Percentiles rank a stretch among this genome's conserved stretches.
These are phyloP conservation scores for Daphne laureola DNA, from an alignment of 441 rosid species.

Conservation along the genomic window DNA sequence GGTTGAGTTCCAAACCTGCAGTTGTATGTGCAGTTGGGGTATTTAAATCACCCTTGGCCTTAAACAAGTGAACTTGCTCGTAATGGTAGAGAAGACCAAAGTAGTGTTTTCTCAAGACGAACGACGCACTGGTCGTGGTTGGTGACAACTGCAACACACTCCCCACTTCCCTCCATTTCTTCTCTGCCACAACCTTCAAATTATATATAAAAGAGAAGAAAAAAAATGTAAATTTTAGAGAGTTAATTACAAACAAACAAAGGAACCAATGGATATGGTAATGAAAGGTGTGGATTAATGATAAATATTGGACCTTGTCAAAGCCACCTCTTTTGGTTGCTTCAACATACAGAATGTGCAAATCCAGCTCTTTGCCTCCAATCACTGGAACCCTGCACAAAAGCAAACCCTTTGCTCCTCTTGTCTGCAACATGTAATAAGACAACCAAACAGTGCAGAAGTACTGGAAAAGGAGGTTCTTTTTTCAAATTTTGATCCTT, in stretches of 20 bases:
- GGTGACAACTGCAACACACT: constrained; percentile 76
- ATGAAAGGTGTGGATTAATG: no score
- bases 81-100: constrained; percentile 75
- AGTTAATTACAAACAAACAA: constrained; percentile 2
- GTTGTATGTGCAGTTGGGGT: constrained; percentile 18
- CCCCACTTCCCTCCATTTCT: constrained; percentile 99
- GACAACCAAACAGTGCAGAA: not conserved
- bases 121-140: constrained; percentile 96
- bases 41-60: constrained; percentile 50
- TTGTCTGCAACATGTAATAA: no score
- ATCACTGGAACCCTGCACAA: constrained; percentile 89
- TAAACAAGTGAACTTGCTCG: constrained; percentile 84
- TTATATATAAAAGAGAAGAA: no score
- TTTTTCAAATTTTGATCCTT: no score
- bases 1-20: constrained; percentile 29
- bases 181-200: constrained; percentile 76
- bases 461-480: not conserved
- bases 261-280: no score
- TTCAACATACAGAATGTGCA: constrained; percentile 87
- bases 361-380: constrained; percentile 92
- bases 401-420: not conserved
- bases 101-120: constrained; percentile 85
- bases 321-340: constrained; percentile 85
- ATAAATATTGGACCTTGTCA: constrained; percentile 57
- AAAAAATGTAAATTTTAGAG: no score